These are phyloP conservation scores for Hericium rajendrae DNA, from an alignment of 768 basidiomycete species.

Conservation along the genomic window DNA sequence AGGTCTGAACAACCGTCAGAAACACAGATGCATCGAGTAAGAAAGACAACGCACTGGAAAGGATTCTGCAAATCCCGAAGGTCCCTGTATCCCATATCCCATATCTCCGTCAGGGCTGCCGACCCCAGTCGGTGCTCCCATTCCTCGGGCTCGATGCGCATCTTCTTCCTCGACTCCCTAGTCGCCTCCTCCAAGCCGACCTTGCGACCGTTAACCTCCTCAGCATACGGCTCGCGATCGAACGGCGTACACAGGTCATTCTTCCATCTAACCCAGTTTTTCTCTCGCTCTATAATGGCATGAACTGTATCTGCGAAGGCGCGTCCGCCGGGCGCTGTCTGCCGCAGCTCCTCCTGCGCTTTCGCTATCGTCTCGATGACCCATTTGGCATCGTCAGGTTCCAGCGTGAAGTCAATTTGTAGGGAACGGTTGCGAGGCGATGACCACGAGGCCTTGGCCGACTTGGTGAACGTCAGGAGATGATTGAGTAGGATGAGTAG, in stretches of 20 bases:
- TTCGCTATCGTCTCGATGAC: conserved; percentile 60
- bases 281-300: conserved; percentile 70
- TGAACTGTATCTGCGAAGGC: conserved; percentile 66
- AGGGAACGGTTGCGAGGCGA: conserved; percentile 65
- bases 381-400: conserved; percentile 62
- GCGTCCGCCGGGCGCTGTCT: conserved; percentile 71
- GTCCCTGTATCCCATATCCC: conserved; percentile 72
- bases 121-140: conserved; percentile 64
- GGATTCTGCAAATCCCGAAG: conserved; percentile 52
- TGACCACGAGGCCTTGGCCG: conserved; percentile 50
- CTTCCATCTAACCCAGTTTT: conserved; percentile 89
- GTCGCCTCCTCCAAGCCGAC: conserved; percentile 59
- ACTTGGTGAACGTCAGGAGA: conserved; percentile 64
- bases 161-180: conserved; percentile 35
- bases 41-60: conserved; percentile 42
- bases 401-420: conserved; percentile 76
- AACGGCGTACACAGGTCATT: conserved; percentile 73
- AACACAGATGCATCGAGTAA: background rate
- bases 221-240: conserved; percentile 58
- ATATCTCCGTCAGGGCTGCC: conserved; percentile 67
- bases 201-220: conserved; percentile 37
- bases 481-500: conserved; percentile 69
- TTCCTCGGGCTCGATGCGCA: conserved; percentile 47
- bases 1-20: conserved; percentile 32
- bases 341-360: conserved; percentile 44